Base-by-base conservation (phyloP, 495 filamentous ascomycete species). In the Aspergillus affinis region DNA sequence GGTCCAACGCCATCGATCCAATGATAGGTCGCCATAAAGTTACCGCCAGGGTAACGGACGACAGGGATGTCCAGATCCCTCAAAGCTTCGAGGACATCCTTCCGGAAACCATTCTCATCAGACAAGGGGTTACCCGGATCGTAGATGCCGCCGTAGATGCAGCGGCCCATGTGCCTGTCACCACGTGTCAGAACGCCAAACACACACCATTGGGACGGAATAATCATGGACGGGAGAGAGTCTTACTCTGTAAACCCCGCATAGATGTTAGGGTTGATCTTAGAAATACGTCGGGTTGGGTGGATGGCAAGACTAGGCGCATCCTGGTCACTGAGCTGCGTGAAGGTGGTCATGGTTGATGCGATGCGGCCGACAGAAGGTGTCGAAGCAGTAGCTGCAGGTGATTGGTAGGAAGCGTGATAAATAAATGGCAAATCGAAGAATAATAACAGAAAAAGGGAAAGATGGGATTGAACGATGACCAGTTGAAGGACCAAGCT, bases 61-160 rank as follows among this genome's bases (percentile, higher is more conserved):
- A 90, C 88, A 20, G 90, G 89, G 29, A 89, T 82, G 44, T 87
- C 81, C 21, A 92, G 77, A 59, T 89, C 88, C 63, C 84, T 83
- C 55, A 92, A 72, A 8, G 87, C 84, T 54, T 81, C 79, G 26
- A 92, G 78, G 17, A 93, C 89, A 71, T 92, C 89, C 61, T 81
- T 90, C 17, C 89, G 84, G 71, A 90, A 92, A 15, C 89, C 89
- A 66, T 90, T 80, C 57, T 85, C 78, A 61, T 92, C 90, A 3
- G 87, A 85, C n/a, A 90, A 75, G 0, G 83, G 75, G 67, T 84
- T 90, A 13, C 76, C 79, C 2, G 88, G 89, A 59, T 91, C 89
- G 72, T 91, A 92, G 67, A 93, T 89, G 59, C 90, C 90, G 57
- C 89, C 89, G 69, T 93, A 93, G 71, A 93, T 90, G 74, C 89